phyloP scores from a whole-genome alignment of 2,329 filamentous ascomycete species.

The Fusarium sp. region DNA sequence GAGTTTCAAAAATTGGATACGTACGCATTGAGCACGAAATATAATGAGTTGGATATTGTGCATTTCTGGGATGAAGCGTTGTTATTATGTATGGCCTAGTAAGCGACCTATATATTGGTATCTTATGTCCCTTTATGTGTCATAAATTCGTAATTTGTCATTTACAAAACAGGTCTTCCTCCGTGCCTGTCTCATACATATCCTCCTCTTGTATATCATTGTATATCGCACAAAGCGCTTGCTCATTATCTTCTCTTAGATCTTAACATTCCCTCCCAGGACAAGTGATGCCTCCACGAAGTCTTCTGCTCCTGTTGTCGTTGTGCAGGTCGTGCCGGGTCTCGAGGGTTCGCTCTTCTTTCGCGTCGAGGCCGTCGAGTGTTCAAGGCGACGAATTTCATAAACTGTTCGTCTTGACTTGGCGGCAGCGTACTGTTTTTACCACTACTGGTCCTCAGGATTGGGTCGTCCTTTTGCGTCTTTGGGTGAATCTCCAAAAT shows the following conservation, averaged over 20 bases:
- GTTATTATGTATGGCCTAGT: conserved; percentile 28
- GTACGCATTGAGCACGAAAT: neutral
- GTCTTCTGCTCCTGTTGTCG: conserved; percentile 19
- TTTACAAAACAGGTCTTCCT: conserved; percentile 13
- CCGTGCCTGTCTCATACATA: conserved; percentile 4
- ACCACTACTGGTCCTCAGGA: conserved; percentile 50
- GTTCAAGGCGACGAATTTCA: conserved; percentile 47
- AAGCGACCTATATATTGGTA: conserved; percentile 42
- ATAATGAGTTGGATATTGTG: neutral
- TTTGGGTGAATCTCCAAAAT: conserved; percentile 57
- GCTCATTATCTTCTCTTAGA: conserved; percentile 40
- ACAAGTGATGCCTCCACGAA: conserved; percentile 37
- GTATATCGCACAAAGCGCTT: neutral
- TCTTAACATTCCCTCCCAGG: conserved; percentile 46
- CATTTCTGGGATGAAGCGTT: conserved; percentile 14
- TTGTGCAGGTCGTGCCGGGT: conserved; percentile 8
- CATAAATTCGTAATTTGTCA: conserved; percentile 45
- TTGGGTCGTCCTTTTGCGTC: conserved; percentile 57
- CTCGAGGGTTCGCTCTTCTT: conserved; percentile 1
- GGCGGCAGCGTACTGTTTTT: conserved; percentile 52
- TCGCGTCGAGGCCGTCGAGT: conserved; percentile 14
- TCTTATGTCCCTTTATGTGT: conserved; percentile 34
- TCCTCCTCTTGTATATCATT: conserved; percentile 1
- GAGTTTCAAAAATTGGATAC: neutral
- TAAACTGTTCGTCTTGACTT: conserved; percentile 56